Percentiles rank a stretch among this genome's conserved stretches.
Conservation (phyloP, 2,329 filamentous ascomycete genomes). For the Aureobasidium sp. region DNA sequence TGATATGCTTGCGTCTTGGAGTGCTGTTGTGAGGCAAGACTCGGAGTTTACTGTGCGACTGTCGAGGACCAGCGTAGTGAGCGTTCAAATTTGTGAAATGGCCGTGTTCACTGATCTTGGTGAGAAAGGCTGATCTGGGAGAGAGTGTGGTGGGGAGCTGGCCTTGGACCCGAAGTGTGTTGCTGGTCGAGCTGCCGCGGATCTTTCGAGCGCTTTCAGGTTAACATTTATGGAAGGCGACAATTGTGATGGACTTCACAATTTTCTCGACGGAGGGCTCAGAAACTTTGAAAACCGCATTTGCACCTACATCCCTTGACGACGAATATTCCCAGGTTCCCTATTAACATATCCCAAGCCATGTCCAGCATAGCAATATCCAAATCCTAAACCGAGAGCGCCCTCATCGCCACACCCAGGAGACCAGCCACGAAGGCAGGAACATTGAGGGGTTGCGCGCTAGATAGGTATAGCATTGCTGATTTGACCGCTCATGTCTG, state of each 20-base stretch:
- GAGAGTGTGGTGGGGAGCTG: no score
- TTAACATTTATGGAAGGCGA: no score
- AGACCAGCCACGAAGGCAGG: background rate
- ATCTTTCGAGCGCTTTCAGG: no score
- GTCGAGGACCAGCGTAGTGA: no score
- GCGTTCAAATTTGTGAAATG: no score
- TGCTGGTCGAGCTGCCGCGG: no score
- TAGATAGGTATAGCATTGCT: constrained; percentile 32
- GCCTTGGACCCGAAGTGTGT: no score
- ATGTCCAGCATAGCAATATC: constrained; percentile 1
- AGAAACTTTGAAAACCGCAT: background rate
- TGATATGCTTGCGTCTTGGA: no score
- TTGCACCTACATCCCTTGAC: background rate
- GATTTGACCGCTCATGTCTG: constrained; percentile 26
- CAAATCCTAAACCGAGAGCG: constrained; percentile 2
- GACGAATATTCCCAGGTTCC: background rate
- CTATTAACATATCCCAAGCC: background rate
- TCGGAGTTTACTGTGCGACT: no score
- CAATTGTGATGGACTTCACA: background rate
- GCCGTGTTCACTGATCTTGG: no score
- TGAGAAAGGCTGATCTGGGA: no score
- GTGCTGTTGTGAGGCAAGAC: no score
- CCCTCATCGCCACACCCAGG: background rate
- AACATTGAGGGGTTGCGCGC: background rate
- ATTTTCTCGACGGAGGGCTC: background rate